phyloP scores from a whole-genome alignment of 371 early-diverging fungal species.

The Lichtheimia hyalospora region DNA sequence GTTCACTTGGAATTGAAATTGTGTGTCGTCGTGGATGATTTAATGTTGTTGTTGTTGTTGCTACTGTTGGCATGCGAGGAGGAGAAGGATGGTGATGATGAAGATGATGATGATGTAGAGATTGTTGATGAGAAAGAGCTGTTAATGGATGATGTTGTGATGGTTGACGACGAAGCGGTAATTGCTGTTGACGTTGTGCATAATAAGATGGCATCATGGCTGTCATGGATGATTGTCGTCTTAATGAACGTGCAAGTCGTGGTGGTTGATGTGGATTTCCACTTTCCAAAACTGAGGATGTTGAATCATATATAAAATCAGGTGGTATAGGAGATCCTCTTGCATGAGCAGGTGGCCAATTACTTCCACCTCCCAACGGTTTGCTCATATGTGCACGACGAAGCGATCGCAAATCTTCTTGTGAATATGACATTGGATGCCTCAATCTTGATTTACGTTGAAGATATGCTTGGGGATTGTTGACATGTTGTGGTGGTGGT shows the following conservation, averaged over 20 bases:
- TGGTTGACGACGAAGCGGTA: neutral
- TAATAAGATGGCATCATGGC: slow-evolving; percentile 17
- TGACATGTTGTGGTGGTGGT: neutral
- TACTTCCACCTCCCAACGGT: slow-evolving; percentile 11
- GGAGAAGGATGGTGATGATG: neutral
- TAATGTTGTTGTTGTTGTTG: neutral
- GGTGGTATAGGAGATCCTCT: neutral
- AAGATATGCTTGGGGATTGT: slow-evolving; percentile 5
- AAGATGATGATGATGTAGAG: slow-evolving; percentile 2
- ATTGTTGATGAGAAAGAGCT: neutral
- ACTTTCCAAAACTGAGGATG: neutral
- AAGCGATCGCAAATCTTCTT: slow-evolving; percentile 21
- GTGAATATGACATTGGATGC: slow-evolving; percentile 17
- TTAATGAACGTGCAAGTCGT: slow-evolving; percentile 11
- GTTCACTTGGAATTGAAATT: slow-evolving; percentile 6
- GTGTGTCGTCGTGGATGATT: slow-evolving; percentile 14
- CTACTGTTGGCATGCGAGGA: neutral
- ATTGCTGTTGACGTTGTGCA: slow-evolving; percentile 15
- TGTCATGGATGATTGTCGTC: slow-evolving; percentile 17
- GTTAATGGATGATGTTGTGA: neutral
- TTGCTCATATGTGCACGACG: slow-evolving; percentile 13
- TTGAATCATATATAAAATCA: slow-evolving; percentile 3
- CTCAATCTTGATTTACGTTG: slow-evolving; percentile 7
- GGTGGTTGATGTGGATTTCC: slow-evolving; percentile 5
- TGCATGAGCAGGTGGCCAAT: slow-evolving; percentile 16